Percentiles rank a stretch among this genome's conserved stretches.
Conservation (phyloP, 306 rosid species). For the Betula pendula region DNA sequence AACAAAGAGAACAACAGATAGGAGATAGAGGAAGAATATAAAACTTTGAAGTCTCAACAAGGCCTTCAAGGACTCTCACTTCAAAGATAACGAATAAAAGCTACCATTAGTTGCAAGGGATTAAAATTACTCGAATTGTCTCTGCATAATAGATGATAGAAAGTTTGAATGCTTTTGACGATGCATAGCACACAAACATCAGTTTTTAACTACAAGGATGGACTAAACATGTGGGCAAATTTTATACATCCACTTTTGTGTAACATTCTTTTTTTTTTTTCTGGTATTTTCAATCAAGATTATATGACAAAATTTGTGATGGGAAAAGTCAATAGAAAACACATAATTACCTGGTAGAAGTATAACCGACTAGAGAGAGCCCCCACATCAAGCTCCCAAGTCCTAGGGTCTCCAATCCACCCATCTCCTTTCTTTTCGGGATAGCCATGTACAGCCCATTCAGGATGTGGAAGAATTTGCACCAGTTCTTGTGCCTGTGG, state of each 20-base stretch:
- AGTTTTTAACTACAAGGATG: neutral
- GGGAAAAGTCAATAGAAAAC: neutral
- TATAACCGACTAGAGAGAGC: constrained; percentile 47
- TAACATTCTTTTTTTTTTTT: neutral
- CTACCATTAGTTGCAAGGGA: too few species aligned
- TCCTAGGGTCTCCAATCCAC: constrained; percentile 55
- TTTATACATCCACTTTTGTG: neutral
- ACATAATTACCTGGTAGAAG: constrained; percentile 51
- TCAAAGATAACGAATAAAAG: neutral
- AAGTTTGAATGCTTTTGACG: neutral
- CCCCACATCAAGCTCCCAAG: constrained; percentile 66
- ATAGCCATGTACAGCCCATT: constrained; percentile 59
- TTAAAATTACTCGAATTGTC: too few species aligned
- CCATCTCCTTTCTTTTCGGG: constrained; percentile 56
- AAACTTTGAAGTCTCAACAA: neutral
- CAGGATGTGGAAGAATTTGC: constrained; percentile 64
- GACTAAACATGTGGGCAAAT: neutral
- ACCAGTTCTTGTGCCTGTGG: constrained; percentile 59
- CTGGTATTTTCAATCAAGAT: neutral
- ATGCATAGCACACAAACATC: neutral
- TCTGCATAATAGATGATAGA: neutral
- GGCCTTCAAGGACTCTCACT: neutral
- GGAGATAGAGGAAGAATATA: neutral
- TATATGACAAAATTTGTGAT: neutral
- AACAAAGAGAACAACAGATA: neutral